These are phyloP conservation scores for Hypoxylon perforatum DNA, from an alignment of 495 filamentous ascomycete genomes.

Conservation along the genomic window DNA sequence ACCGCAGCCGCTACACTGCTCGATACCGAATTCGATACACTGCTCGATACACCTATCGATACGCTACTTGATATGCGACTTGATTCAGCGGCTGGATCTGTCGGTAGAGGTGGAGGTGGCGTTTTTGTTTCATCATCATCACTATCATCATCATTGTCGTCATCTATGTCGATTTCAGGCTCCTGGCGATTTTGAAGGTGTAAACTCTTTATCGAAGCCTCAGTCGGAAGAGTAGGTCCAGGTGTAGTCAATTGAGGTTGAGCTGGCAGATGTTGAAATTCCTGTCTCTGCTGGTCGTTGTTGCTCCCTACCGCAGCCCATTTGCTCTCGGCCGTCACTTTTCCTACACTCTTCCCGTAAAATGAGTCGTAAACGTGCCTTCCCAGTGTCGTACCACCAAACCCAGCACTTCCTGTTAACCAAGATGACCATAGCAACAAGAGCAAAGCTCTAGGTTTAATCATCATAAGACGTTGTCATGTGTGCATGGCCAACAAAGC, in stretches of 20 bases:
- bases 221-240: not conserved
- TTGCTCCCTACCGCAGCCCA: conserved; percentile 1
- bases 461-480: conserved; percentile 31
- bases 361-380: not conserved
- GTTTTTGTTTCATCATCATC: not conserved
- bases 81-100: not conserved
- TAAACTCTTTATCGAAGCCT: not conserved
- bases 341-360: not conserved
- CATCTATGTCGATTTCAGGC: not conserved
- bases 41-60: conserved; percentile 20
- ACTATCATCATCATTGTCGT: not conserved
- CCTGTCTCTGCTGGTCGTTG: not conserved
- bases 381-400: not conserved
- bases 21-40: conserved; percentile 21
- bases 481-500: not conserved
- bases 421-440: conserved; percentile 35
- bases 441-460: conserved; percentile 16
- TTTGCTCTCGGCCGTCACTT: not conserved
- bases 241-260: not conserved
- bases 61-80: not conserved
- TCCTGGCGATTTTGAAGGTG: conserved; percentile 15
- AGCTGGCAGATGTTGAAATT: not conserved
- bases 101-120: not conserved
- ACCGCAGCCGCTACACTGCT: conserved; percentile 22
- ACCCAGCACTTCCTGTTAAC: conserved; percentile 9